phyloP scores from a whole-genome alignment of 1,284 basidiomycete species.

The Ustilago crameri region DNA sequence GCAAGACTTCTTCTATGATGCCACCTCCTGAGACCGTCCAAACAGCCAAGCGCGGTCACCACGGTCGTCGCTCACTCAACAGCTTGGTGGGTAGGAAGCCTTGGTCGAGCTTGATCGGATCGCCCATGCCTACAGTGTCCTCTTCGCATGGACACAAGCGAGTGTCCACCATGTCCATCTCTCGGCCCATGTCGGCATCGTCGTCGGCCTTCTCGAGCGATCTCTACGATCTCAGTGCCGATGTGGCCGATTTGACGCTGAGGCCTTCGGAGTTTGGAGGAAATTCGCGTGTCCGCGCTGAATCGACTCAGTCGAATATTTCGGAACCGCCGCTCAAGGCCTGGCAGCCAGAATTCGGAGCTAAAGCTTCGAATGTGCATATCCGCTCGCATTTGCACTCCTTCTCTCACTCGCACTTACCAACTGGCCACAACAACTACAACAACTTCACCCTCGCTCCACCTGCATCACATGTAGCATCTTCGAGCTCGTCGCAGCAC shows the following conservation, averaged over 20 bases:
- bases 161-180: constrained; percentile 28
- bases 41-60: constrained; percentile 16
- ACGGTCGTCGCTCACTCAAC: constrained; percentile 42
- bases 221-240: constrained; percentile 7
- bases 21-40: constrained; percentile 13
- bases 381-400: constrained; percentile 14
- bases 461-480: constrained; percentile 10
- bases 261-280: constrained; percentile 26
- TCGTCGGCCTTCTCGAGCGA: constrained; percentile 38
- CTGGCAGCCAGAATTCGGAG: constrained; percentile 17
- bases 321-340: constrained; percentile 31
- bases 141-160: constrained; percentile 24
- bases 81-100: constrained; percentile 31
- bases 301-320: constrained; percentile 18
- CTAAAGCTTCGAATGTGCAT: constrained; percentile 12
- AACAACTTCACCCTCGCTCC: constrained; percentile 13
- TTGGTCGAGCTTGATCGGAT: constrained; percentile 36
- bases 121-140: constrained; percentile 22
- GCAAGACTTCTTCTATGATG: background rate
- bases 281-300: constrained; percentile 12
- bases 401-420: background rate
- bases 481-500: constrained; percentile 22
- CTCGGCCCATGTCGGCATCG: constrained; percentile 38
- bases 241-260: constrained; percentile 28
- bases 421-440: background rate